These are phyloP conservation scores for Rhizophagus clarus DNA, from an alignment of 192 early-diverging fungal species.

Conservation along the genomic window DNA sequence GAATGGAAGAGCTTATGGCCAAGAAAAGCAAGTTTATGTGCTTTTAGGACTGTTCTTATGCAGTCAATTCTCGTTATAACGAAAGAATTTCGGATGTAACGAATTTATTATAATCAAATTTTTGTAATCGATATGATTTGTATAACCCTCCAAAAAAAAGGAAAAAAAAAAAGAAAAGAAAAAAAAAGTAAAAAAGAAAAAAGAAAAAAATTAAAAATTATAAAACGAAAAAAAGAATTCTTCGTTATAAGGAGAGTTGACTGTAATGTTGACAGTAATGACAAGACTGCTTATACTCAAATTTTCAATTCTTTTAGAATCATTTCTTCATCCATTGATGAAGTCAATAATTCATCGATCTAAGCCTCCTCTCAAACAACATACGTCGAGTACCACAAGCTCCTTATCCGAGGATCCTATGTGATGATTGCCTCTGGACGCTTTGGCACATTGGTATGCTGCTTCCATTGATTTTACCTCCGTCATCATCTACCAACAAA, in stretches of 20 bases:
- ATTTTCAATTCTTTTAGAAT: slow-evolving; percentile 5
- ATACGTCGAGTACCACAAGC: background rate
- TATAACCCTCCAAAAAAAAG: background rate
- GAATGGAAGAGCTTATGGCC: slow-evolving; percentile 60
- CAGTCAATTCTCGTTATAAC: slow-evolving; percentile 22
- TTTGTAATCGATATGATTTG: background rate
- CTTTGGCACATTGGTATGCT: background rate
- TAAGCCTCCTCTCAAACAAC: background rate
- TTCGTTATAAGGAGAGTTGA: slow-evolving; percentile 10
- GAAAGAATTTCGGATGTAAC: background rate
- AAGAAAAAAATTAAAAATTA: background rate
- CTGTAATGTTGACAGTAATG: background rate
- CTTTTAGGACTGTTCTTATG: slow-evolving; percentile 40
- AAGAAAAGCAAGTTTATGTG: slow-evolving; percentile 63
- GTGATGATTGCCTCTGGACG: background rate
- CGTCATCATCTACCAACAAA: no score
- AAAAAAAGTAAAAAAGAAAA: background rate
- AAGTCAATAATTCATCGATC: slow-evolving; percentile 12
- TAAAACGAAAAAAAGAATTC: background rate
- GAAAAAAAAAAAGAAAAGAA: background rate
- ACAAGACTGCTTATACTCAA: background rate
- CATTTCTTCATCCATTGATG: slow-evolving; percentile 17
- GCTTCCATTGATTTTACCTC: background rate
- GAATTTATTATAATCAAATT: no score
- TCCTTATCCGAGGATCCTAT: background rate